Evolutionary conservation across 1,139 yeast genomes (phyloP), one percentile per base, ranked within the genome.

Genomic region (Hemisphaericaspora lyxosophila): DNA sequence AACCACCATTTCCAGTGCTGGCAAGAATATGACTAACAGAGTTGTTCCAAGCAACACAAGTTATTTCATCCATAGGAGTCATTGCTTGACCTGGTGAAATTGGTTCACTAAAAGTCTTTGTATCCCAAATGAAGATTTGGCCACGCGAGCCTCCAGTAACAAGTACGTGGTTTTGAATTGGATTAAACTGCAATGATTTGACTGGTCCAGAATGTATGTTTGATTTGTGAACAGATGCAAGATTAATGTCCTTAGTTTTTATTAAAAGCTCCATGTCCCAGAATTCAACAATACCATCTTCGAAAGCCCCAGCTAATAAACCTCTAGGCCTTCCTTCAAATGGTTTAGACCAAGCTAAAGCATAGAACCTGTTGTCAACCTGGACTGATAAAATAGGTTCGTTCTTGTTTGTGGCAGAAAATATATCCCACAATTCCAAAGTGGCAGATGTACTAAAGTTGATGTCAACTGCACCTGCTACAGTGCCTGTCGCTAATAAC

Each of bases 401-500:
- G 44, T 57, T 62, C 32, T 52, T 52, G 41, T 58, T 51, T 32
- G 63, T 54, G 47, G 72, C 57, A 24, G 80, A 63, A 45, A 88
- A 75, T 6, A 85, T 73, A 49, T 81, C 81, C 87, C 95, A 85
- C 45, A 92, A 70, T 53, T 88, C 94, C 44, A 92, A 67, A 20
- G 76, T 66, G 3, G 96, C 82, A 26, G 82, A 74, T 26, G 95
- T 80, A 35, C 90, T 82, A 62, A 90, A 89, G 55, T 85, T 80
- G 35, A 85, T 86, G 56, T 88, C 97, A 50, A 92, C 85, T 12
- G 97, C 95, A 12, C 97, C 97, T 0, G 97, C 92, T 15, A 87
- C 87, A 0, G 97, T 85, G 30, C 96, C 98, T 1, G 96, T 80
- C 19, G 88, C 97, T 51, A 90, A 63, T 42, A 80, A 63, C 18